A percentile compares a stretch with the other conserved stretches of the same genome.
Evolutionary conservation across 1,284 basidiomycete genomes (phyloP).

Genomic region (Wallemia mellicola): DNA sequence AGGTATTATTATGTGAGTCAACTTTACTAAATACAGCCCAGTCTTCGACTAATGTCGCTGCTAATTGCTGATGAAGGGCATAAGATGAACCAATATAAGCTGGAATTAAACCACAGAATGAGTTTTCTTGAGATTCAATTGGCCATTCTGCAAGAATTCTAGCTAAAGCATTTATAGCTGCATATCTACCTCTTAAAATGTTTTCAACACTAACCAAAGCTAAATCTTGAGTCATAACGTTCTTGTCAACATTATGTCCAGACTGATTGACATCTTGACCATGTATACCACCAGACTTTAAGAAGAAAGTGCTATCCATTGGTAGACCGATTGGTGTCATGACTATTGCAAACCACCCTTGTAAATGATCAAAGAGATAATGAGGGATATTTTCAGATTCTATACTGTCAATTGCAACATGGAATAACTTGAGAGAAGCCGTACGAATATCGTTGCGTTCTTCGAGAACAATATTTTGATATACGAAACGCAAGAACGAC

Average conservation of each 20-base stretch:
- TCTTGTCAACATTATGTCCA: conserved; percentile 83
- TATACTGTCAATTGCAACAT: conserved; percentile 31
- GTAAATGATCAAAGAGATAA: conserved; percentile 22
- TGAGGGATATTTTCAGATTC: conserved; percentile 9
- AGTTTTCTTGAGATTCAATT: conserved; percentile 11
- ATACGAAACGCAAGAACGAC: conserved; percentile 51
- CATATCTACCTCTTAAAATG: conserved; percentile 51
- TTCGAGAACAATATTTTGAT: conserved; percentile 84
- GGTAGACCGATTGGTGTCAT: conserved; percentile 73
- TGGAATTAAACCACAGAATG: conserved; percentile 27
- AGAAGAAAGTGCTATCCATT: conserved; percentile 43
- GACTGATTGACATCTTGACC: conserved; percentile 23
- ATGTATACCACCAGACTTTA: conserved; percentile 24
- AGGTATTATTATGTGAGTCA: not conserved
- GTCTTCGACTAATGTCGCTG: conserved; percentile 61
- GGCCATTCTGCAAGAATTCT: conserved; percentile 39
- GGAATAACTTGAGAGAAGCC: conserved; percentile 50
- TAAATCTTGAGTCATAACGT: conserved; percentile 72
- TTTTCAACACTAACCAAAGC: conserved; percentile 50
- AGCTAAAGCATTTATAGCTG: conserved; percentile 51
- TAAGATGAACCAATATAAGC: conserved; percentile 60
- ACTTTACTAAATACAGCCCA: conserved; percentile 29
- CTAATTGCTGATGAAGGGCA: conserved; percentile 67
- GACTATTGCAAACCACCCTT: conserved; percentile 47
- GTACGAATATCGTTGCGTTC: conserved; percentile 59